Conservation (phyloP, 2,329 filamentous ascomycete genomes). For the Ceratocystiopsis brevicomis region DNA sequence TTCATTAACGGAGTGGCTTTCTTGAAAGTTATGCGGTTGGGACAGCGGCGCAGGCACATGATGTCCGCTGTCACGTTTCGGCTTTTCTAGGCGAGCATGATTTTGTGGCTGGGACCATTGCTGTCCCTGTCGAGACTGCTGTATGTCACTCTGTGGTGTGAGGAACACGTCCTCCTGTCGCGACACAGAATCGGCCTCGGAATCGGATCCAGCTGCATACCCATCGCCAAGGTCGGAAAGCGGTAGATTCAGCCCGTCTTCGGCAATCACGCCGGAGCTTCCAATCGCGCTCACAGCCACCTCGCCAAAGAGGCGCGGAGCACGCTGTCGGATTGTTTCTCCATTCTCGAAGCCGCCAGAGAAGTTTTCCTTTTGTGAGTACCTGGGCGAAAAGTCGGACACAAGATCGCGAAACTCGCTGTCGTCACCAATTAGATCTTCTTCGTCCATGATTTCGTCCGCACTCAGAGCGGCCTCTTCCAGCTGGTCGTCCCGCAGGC, state of each 20-base stretch:
- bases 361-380: slow-evolving; percentile 49
- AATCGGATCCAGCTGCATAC: slow-evolving; percentile 13
- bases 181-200: slow-evolving; percentile 29
- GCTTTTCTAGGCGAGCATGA: slow-evolving; percentile 8
- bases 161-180: slow-evolving; percentile 12
- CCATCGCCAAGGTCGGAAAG: slow-evolving; percentile 11
- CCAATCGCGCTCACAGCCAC: slow-evolving; percentile 33
- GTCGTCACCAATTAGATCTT: slow-evolving; percentile 1
- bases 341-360: slow-evolving; percentile 25
- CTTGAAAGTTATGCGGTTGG: slow-evolving; percentile 2
- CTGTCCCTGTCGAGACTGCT: neutral
- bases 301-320: slow-evolving; percentile 32
- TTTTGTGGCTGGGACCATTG: slow-evolving; percentile 9
- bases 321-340: slow-evolving; percentile 10
- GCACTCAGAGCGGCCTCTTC: slow-evolving; percentile 9
- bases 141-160: slow-evolving; percentile 3
- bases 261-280: slow-evolving; percentile 31
- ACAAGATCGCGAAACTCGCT: slow-evolving; percentile 12
- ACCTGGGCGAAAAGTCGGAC: slow-evolving; percentile 25
- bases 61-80: slow-evolving; percentile 3
- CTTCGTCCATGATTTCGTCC: slow-evolving; percentile 14
- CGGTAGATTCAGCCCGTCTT: slow-evolving; percentile 29
- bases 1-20: slow-evolving; percentile 27
- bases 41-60: slow-evolving; percentile 11
- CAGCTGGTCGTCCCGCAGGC: slow-evolving; percentile 12